Conservation (phyloP, 2,329 filamentous ascomycete genomes). For the Pyrenochaeta sp. region DNA sequence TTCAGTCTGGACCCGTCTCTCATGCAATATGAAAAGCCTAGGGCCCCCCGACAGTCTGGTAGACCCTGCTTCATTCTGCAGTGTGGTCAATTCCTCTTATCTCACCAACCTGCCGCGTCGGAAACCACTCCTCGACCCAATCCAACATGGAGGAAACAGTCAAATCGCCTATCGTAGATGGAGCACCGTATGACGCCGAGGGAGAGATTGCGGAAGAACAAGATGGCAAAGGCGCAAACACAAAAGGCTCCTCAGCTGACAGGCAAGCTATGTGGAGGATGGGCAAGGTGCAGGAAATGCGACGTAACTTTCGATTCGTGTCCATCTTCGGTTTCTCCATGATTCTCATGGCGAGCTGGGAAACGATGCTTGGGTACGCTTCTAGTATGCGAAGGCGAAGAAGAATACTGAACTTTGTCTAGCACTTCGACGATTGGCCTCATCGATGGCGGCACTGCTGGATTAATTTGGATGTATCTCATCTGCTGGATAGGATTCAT, state of each 20-base stretch:
- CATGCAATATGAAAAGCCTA: neutral
- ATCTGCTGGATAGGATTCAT: constrained; percentile 32
- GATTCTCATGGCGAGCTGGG: constrained; percentile 22
- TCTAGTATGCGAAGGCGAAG: neutral
- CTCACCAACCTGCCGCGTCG: neutral
- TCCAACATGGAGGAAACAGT: constrained; percentile 2
- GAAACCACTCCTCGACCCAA: neutral
- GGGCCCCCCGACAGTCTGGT: neutral
- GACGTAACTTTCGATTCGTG: constrained; percentile 27
- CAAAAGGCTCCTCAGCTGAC: constrained; percentile 22
- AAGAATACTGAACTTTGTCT: neutral
- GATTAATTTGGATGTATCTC: constrained; percentile 38
- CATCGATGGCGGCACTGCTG: constrained; percentile 38
- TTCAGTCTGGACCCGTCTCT: neutral
- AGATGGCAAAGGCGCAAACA: constrained; percentile 5
- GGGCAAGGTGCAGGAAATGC: constrained; percentile 25
- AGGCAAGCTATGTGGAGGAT: constrained; percentile 27
- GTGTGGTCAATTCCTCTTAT: neutral
- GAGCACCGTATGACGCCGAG: constrained; percentile 13
- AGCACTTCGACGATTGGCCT: constrained; percentile 11
- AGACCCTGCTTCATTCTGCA: neutral
- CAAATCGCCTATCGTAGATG: constrained; percentile 17
- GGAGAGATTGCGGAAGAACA: neutral
- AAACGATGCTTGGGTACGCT: constrained; percentile 12
- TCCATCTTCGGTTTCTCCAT: constrained; percentile 28